phyloP scores from a whole-genome alignment of 139 green algal species.

The Eudorina sp. region DNA sequence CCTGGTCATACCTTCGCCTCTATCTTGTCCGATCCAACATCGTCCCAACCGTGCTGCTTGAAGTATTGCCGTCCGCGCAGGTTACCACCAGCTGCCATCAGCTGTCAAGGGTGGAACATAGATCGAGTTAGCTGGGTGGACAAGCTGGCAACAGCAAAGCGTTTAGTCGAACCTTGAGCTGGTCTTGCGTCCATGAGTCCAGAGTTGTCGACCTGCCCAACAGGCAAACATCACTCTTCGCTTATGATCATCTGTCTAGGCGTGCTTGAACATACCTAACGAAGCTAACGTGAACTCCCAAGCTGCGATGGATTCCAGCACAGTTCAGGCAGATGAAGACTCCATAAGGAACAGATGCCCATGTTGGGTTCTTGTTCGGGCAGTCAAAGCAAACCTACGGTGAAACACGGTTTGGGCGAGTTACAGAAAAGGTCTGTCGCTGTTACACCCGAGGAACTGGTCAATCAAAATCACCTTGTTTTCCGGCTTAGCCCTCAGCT shows the following conservation, averaged over 20 bases:
- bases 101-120: conserved; percentile 54
- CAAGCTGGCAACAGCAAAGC: neutral
- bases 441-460: neutral
- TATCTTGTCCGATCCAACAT: conserved; percentile 93
- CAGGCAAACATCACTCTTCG: neutral
- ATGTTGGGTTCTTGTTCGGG: conserved; percentile 95
- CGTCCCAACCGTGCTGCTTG: conserved; percentile 98
- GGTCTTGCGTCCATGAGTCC: conserved; percentile 90
- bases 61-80: conserved; percentile 92
- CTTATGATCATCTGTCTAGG: neutral
- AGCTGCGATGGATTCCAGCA: conserved; percentile 90
- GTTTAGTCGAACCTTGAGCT: conserved; percentile 85
- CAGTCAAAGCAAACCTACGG: conserved; percentile 97
- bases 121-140: neutral
- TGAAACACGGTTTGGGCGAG: neutral
- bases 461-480: conserved; percentile 84
- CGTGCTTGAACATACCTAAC: conserved; percentile 87
- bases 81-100: conserved; percentile 94
- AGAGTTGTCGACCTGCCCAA: conserved; percentile 53
- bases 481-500: conserved; percentile 85
- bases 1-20: conserved; percentile 82
- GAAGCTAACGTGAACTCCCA: conserved; percentile 97
- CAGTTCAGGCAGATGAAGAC: conserved; percentile 97
- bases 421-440: neutral
- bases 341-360: conserved; percentile 94